phyloP scores from a whole-genome alignment of 106 monocot genomes.

The Acorus gramineus region DNA sequence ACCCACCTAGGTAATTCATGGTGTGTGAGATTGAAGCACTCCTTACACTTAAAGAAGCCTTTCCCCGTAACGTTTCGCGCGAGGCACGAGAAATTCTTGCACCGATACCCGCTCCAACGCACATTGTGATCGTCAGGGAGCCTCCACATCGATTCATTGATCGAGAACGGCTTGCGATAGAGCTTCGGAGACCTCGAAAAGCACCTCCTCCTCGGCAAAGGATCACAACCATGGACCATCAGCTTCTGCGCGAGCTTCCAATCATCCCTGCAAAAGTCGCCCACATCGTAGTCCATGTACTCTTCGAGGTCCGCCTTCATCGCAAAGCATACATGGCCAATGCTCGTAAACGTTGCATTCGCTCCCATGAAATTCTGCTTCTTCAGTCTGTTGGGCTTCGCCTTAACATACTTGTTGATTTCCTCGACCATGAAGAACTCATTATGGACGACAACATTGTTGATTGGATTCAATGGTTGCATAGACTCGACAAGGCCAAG shows the following conservation, averaged over 20 bases:
- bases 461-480: constrained; percentile 10
- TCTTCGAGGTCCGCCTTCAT: constrained; percentile 65
- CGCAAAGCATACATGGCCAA: constrained; percentile 56
- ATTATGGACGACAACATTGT: constrained; percentile 6
- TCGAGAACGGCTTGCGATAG: constrained; percentile 38
- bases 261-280: constrained; percentile 70
- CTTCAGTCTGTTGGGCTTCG: constrained; percentile 65
- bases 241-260: constrained; percentile 55
- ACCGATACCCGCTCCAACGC: constrained; percentile 56
- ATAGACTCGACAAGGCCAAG: constrained; percentile 16
- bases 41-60: constrained; percentile 62
- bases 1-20: constrained; percentile 54
- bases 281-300: constrained; percentile 83
- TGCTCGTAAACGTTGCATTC: constrained; percentile 59
- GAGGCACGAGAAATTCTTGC: constrained; percentile 70
- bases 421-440: constrained; percentile 67
- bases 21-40: constrained; percentile 58
- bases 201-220: constrained; percentile 52
- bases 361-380: constrained; percentile 84
- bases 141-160: constrained; percentile 39
- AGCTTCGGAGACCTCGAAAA: constrained; percentile 53
- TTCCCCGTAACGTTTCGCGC: constrained; percentile 34
- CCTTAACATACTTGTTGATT: constrained; percentile 46
- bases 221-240: constrained; percentile 72
- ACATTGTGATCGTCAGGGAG: constrained; percentile 59